phyloP scores from a whole-genome alignment of 805 yeast genomes.

The Kluyveromyces aestuarii region DNA sequence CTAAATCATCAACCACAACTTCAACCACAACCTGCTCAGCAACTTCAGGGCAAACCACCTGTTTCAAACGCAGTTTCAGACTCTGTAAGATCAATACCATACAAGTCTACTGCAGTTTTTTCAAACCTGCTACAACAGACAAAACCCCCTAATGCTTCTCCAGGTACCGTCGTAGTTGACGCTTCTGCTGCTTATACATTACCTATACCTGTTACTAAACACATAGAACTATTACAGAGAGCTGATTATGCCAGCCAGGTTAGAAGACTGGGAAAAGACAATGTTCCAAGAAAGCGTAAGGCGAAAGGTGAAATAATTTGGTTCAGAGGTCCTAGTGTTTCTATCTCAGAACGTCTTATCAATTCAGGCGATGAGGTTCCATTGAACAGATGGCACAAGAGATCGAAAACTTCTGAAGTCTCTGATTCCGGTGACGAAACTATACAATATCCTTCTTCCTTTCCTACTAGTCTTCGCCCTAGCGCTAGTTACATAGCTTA shows the following conservation, averaged over 20 bases:
- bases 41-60: slow-evolving; percentile 1
- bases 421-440: slow-evolving; percentile 18
- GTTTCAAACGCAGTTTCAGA: slow-evolving; percentile 3
- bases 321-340: slow-evolving; percentile 61
- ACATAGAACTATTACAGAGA: slow-evolving; percentile 27
- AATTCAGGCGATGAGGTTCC: slow-evolving; percentile 18
- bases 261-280: slow-evolving; percentile 17
- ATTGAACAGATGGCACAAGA: slow-evolving; percentile 21
- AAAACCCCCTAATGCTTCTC: slow-evolving; percentile 11
- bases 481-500: slow-evolving; percentile 65
- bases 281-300: slow-evolving; percentile 14
- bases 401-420: slow-evolving; percentile 19
- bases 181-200: slow-evolving; percentile 21
- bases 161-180: slow-evolving; percentile 19
- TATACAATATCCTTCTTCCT: slow-evolving; percentile 15
- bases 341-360: slow-evolving; percentile 33
- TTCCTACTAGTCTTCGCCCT: slow-evolving; percentile 39
- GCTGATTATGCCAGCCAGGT: slow-evolving; percentile 23
- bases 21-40: slow-evolving; percentile 7
- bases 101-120: slow-evolving; percentile 17
- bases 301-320: slow-evolving; percentile 42
- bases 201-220: slow-evolving; percentile 23
- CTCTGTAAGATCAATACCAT: slow-evolving; percentile 3
- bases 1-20: slow-evolving; percentile 15
- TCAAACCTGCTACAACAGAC: slow-evolving; percentile 22